A percentile compares a stretch with the other conserved stretches of the same genome.
Evolutionary conservation across 2,329 filamentous ascomycete genomes (phyloP).

Genomic region (Pseudogymnoascus sp.): DNA sequence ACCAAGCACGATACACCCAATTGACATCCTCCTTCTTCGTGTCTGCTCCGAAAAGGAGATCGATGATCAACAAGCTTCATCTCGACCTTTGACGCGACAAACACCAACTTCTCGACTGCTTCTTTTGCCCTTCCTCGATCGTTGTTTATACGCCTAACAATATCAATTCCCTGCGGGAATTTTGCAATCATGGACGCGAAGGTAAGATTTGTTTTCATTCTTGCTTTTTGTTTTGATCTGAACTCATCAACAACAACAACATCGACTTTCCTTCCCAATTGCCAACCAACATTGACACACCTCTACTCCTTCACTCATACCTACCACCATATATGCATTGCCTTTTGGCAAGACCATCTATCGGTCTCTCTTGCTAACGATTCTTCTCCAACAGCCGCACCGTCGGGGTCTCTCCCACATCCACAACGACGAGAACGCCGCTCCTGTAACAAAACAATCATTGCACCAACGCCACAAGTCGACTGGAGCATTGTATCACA

Average conservation of each 20-base stretch:
- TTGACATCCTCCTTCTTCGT: neutral
- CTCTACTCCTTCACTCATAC: conserved; percentile 20
- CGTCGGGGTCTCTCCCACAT: conserved; percentile 53
- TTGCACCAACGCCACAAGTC: conserved; percentile 81
- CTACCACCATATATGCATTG: neutral
- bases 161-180: conserved; percentile 1
- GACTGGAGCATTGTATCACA: conserved; percentile 50
- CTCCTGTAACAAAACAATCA: conserved; percentile 46
- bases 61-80: conserved; percentile 6
- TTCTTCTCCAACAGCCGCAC: conserved; percentile 52
- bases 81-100: neutral
- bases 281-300: conserved; percentile 13
- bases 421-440: conserved; percentile 63
- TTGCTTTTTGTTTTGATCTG: neutral
- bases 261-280: neutral
- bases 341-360: neutral
- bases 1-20: neutral
- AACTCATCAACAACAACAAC: neutral
- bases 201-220: conserved; percentile 27
- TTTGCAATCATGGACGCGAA: conserved; percentile 34
- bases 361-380: conserved; percentile 19
- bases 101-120: neutral
- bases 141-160: neutral
- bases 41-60: neutral
- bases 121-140: neutral